These are phyloP conservation scores for Boletus vermiculosoides DNA, from an alignment of 768 basidiomycete species.

Conservation along the genomic window DNA sequence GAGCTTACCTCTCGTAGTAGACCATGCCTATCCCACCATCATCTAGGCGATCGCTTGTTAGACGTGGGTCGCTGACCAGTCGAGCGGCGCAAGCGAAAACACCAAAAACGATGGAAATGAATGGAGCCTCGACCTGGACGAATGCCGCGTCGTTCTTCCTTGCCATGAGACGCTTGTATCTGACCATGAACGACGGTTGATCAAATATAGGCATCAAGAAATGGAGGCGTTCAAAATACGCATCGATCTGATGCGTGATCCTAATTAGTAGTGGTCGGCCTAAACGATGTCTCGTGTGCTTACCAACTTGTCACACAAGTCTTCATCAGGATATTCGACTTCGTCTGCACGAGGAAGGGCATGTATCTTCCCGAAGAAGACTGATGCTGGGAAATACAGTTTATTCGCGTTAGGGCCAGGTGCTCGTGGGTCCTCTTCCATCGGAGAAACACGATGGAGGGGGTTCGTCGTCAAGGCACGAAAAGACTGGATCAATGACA, in stretches of 20 bases:
- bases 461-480: conserved; percentile 71
- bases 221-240: conserved; percentile 85
- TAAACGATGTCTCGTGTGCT: conserved; percentile 31
- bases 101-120: conserved; percentile 81
- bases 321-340: conserved; percentile 82
- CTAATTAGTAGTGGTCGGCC: conserved; percentile 22
- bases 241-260: conserved; percentile 58
- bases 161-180: conserved; percentile 75
- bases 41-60: conserved; percentile 58
- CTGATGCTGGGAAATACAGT: conserved; percentile 82
- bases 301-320: conserved; percentile 85
- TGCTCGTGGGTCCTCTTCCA: conserved; percentile 78
- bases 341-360: conserved; percentile 83
- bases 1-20: conserved; percentile 77
- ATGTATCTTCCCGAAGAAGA: conserved; percentile 83
- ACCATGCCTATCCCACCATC: conserved; percentile 89
- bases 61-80: conserved; percentile 70
- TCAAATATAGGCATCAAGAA: conserved; percentile 87
- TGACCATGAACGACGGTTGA: conserved; percentile 75
- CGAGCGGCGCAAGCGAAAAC: conserved; percentile 87
- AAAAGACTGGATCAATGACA: conserved; percentile 90
- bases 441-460: conserved; percentile 74
- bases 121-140: conserved; percentile 64
- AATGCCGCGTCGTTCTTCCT: conserved; percentile 51
- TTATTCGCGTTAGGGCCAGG: conserved; percentile 81